Base-by-base conservation (phyloP, 192 early-diverging fungal genomes). In the Coemansia sp. region DNA sequence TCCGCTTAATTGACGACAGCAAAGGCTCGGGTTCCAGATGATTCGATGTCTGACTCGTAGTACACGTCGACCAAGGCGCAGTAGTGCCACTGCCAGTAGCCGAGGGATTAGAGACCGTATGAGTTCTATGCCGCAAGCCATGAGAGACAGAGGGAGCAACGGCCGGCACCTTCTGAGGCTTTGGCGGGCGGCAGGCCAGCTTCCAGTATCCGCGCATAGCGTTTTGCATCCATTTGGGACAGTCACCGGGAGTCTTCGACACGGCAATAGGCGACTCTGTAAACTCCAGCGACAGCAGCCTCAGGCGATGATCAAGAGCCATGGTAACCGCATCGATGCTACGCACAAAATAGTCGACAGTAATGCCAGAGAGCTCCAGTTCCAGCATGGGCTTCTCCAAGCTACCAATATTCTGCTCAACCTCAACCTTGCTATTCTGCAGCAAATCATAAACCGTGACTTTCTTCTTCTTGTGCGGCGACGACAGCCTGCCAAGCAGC, bases 131-230 rank as follows among this genome's bases (percentile, higher is more conserved):
- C 28, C 51, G 24, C 26, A 31, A 6, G 9, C 26, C 16, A 55
- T 55, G 56, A 35, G 70, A 61, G 11, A 39, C 28, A 9, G 59
- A 45, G 43, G 21, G 39, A 13, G 42, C 16, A 40, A 36, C 20
- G 9, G 33, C 11, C 5, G 56, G 21, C 31, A 31, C 34, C 24
- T 57, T 21, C 16, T 5, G 13, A 7, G 37, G n/a, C 37, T 55
- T 33, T 8, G 62, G 60, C 34, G 76, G 71, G 4, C 71, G 58
- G 16, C 76, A 79, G 0, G 65, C 68, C 21, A 79, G 77, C 33
- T 70, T 70, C 77, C 77, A 79, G 68, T 79, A 79, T 8, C 77
- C 77, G 11, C 77, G 71, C 77, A 79, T 79, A 3, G 77, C 67
- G 36, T 79, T 79, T 65, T 70, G 68, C 56, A 79, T 59, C 77